These are phyloP conservation scores for Tulasnella sp. DNA, from an alignment of 768 basidiomycete species.

Conservation along the genomic window DNA sequence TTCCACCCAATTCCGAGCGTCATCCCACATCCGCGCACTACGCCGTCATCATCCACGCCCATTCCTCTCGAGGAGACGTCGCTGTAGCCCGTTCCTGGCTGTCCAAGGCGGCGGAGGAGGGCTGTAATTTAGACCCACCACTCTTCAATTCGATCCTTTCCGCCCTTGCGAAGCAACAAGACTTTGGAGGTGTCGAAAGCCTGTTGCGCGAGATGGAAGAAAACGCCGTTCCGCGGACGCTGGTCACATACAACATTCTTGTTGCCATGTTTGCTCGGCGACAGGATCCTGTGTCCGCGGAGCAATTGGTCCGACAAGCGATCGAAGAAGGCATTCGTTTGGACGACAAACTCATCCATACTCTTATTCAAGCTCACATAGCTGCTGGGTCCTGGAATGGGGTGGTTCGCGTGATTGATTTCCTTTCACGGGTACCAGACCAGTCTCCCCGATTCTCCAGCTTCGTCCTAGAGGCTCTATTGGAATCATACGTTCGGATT, in stretches of 20 bases:
- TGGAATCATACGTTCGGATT: slow-evolving; percentile 73
- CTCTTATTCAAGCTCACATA: slow-evolving; percentile 74
- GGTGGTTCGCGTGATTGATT: slow-evolving; percentile 58
- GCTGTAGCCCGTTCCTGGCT: no score
- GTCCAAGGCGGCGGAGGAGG: no score
- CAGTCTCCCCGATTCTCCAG: slow-evolving; percentile 24
- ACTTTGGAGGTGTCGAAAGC: slow-evolving; percentile 38
- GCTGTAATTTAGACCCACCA: no score
- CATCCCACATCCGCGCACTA: slow-evolving; percentile 41
- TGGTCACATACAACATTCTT: slow-evolving; percentile 49
- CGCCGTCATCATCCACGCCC: slow-evolving; percentile 43
- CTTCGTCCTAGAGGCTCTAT: slow-evolving; percentile 59
- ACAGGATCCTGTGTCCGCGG: slow-evolving; percentile 50
- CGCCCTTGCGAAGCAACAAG: slow-evolving; percentile 41
- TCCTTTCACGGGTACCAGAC: slow-evolving; percentile 27
- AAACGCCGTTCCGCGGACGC: slow-evolving; percentile 36
- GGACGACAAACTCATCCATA: slow-evolving; percentile 49
- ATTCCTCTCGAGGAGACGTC: slow-evolving; percentile 35
- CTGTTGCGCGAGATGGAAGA: slow-evolving; percentile 52
- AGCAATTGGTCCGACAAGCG: slow-evolving; percentile 53
- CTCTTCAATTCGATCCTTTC: slow-evolving; percentile 49
- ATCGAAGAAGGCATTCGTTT: slow-evolving; percentile 48
- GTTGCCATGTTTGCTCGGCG: slow-evolving; percentile 52
- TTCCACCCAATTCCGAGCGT: slow-evolving; percentile 28
- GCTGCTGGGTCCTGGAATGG: slow-evolving; percentile 68